phyloP scores from a whole-genome alignment of 192 early-diverging fungal species.

The Coemansia sp. region DNA sequence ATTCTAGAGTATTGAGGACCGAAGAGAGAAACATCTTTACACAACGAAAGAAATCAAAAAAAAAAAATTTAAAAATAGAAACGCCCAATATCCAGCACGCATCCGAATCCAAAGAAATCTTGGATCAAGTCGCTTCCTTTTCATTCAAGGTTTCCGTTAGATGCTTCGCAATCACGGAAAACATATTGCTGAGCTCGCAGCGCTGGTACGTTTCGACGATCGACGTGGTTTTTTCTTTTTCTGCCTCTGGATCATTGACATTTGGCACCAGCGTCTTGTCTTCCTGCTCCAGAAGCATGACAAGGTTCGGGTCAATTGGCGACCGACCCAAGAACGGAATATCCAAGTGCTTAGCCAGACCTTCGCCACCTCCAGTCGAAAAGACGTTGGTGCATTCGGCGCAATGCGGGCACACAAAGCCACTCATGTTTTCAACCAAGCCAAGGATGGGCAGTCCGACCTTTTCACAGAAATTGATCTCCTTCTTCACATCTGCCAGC shows the following conservation, averaged over 20 bases:
- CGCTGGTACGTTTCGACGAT: constrained; percentile 57
- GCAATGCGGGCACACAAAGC: constrained; percentile 92
- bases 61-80: background rate
- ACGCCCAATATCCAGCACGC: background rate
- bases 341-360: constrained; percentile 82
- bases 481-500: constrained; percentile 93
- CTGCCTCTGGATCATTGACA: constrained; percentile 30
- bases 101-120: background rate
- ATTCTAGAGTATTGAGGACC: background rate
- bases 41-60: background rate
- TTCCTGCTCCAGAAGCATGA: constrained; percentile 64
- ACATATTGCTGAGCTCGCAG: constrained; percentile 52
- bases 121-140: background rate
- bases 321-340: constrained; percentile 89
- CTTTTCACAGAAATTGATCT: constrained; percentile 95
- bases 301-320: constrained; percentile 87
- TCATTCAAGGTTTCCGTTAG: constrained; percentile 16
- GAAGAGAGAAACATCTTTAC: background rate
- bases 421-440: constrained; percentile 97
- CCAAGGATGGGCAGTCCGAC: constrained; percentile 89
- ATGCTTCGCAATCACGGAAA: constrained; percentile 25
- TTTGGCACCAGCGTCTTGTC: constrained; percentile 54
- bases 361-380: constrained; percentile 90
- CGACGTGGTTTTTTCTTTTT: constrained; percentile 26
- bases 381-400: constrained; percentile 85